phyloP scores from a whole-genome alignment of 805 yeast genomes.

The Lachancea dasiensis region DNA sequence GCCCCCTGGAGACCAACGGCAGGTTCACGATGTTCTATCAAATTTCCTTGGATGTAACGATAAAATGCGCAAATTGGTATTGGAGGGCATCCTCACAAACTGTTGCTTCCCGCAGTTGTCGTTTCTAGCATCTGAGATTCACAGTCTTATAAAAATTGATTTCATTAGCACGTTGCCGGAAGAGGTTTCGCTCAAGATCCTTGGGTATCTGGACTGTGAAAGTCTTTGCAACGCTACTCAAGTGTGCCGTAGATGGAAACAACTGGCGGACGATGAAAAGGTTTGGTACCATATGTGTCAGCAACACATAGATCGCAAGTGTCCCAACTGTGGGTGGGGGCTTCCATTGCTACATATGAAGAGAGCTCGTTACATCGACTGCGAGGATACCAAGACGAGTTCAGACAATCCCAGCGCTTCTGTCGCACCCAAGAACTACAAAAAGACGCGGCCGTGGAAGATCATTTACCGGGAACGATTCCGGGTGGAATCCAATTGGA shows the following conservation, averaged over 20 bases:
- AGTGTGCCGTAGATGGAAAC: conserved; percentile 82
- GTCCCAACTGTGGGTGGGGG: conserved; percentile 99
- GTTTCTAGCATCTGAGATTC: conserved; percentile 74
- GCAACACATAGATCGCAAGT: conserved; percentile 94
- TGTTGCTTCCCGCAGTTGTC: conserved; percentile 95
- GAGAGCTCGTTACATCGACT: conserved; percentile 41
- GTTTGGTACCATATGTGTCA: conserved; percentile 99
- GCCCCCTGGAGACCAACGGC: conserved; percentile 73
- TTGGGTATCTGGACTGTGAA: conserved; percentile 86
- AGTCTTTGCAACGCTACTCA: conserved; percentile 93
- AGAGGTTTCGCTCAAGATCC: conserved; percentile 76
- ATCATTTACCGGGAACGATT: conserved; percentile 87
- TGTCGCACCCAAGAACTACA: neutral
- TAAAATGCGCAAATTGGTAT: conserved; percentile 67
- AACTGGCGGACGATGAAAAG: conserved; percentile 88
- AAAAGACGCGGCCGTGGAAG: conserved; percentile 80
- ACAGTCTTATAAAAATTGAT: conserved; percentile 77
- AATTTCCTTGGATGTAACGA: conserved; percentile 64
- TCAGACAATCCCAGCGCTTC: neutral
- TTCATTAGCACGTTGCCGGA: conserved; percentile 79
- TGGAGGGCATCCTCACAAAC: conserved; percentile 79
- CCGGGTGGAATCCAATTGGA: conserved; percentile 91
- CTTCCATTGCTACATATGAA: conserved; percentile 89
- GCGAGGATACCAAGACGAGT: conserved; percentile 1
- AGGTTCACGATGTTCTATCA: conserved; percentile 58